phyloP scores from a whole-genome alignment of 2,329 filamentous ascomycete species.

The Raffaelea albimanens region DNA sequence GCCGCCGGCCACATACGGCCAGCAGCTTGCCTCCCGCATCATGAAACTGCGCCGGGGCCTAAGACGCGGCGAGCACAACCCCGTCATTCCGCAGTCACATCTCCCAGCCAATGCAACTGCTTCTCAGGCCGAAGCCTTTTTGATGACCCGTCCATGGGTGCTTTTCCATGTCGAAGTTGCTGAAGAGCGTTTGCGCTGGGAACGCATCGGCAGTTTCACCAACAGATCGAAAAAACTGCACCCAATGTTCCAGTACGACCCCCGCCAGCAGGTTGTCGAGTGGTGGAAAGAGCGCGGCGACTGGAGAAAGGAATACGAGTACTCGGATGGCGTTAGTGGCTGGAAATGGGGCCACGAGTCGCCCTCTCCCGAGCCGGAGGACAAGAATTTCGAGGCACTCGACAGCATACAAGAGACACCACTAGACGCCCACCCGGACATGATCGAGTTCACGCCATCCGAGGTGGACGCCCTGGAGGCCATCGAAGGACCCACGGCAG shows the following conservation, averaged over 20 bases:
- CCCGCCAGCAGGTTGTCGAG: slow-evolving; percentile 8
- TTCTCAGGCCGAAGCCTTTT: slow-evolving; percentile 8
- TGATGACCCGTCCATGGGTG: slow-evolving; percentile 14
- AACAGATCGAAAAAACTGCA: no score
- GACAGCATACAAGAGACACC: slow-evolving; percentile 6
- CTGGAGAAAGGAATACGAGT: slow-evolving; percentile 8
- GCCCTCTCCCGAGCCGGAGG: background rate
- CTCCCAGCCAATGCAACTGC: slow-evolving; percentile 5
- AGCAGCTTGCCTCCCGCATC: background rate
- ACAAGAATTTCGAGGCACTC: slow-evolving; percentile 8
- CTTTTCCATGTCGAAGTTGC: slow-evolving; percentile 10
- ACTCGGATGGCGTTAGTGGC: slow-evolving; percentile 7
- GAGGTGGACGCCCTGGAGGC: slow-evolving; percentile 14
- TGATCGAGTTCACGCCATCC: slow-evolving; percentile 14
- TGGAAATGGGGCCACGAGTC: background rate
- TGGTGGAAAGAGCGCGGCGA: slow-evolving; percentile 12
- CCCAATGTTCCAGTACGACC: background rate
- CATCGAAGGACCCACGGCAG: background rate
- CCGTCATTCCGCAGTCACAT: slow-evolving; percentile 1
- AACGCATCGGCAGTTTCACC: background rate
- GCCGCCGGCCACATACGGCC: no score
- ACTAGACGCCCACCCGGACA: slow-evolving; percentile 1
- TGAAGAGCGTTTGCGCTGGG: slow-evolving; percentile 6
- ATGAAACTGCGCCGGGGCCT: background rate
- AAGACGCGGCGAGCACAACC: slow-evolving; percentile 4